These are phyloP conservation scores for Suaeda aralocaspica DNA, from an alignment of 148 eudicot species.

Conservation along the genomic window DNA sequence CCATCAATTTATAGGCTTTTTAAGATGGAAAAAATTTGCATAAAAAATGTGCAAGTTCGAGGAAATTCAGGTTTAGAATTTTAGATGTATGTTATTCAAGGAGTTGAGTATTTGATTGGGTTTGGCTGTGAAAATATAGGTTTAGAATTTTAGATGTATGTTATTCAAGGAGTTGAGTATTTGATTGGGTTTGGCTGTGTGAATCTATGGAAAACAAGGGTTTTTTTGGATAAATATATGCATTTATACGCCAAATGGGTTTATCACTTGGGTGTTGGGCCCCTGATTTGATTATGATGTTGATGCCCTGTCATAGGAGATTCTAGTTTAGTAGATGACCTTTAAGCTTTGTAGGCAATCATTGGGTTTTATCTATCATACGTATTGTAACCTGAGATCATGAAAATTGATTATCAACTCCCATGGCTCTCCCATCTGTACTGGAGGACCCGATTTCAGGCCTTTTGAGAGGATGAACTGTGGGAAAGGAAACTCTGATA, in stretches of 20 bases:
- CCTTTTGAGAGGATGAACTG: background rate
- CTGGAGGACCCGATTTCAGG: background rate
- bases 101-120: background rate
- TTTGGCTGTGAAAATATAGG: background rate
- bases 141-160: background rate
- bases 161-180: background rate
- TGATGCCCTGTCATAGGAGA: constrained; percentile 7
- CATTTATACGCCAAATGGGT: background rate
- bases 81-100: background rate
- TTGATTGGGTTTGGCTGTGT: constrained; percentile 4
- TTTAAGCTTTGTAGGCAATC: background rate
- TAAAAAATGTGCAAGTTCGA: background rate
- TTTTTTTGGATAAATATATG: background rate
- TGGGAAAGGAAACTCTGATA: background rate
- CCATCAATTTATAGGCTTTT: constrained; percentile 3
- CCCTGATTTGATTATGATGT: constrained; percentile 10
- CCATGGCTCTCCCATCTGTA: no score
- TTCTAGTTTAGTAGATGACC: constrained; percentile 9
- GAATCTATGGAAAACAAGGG: background rate
- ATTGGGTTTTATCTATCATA: background rate
- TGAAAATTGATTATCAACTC: no score
- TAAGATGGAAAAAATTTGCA: background rate
- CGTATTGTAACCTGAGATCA: no score
- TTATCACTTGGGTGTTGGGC: background rate
- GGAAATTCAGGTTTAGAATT: constrained; percentile 1